Evolutionary conservation across 148 eudicot species (phyloP).

Genomic region (Dianthus caryophyllus): DNA sequence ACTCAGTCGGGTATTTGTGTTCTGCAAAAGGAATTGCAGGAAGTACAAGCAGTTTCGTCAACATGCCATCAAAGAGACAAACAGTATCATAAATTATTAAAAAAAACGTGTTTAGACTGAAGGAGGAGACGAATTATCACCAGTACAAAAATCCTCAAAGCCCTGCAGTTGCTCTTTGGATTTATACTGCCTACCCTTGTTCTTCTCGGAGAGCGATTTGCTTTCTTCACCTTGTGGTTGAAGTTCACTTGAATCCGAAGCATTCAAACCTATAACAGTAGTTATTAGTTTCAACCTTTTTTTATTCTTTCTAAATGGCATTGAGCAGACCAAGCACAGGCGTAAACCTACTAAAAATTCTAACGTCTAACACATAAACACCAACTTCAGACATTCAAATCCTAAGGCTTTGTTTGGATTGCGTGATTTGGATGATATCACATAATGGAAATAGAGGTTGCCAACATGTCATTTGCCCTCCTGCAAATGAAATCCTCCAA

Average conservation of each 20-base stretch:
- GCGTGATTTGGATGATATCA: no score
- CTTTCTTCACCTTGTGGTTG: constrained; percentile 48
- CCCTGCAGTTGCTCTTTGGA: constrained; percentile 76
- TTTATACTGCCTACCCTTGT: constrained; percentile 68
- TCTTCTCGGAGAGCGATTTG: constrained; percentile 54
- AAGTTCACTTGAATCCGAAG: constrained; percentile 39
- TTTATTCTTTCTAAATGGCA: not conserved
- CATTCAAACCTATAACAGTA: constrained; percentile 12
- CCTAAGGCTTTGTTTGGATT: no score
- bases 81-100: not conserved
- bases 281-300: not conserved
- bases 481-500: no score
- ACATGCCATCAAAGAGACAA: not conserved
- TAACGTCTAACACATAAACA: not conserved
- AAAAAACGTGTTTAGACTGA: not conserved
- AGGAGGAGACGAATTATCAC: constrained; percentile 30
- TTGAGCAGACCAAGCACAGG: not conserved
- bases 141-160: constrained; percentile 73
- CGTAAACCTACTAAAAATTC: not conserved
- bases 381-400: not conserved
- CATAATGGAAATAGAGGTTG: no score
- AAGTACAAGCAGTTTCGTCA: not conserved
- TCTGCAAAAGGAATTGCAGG: constrained; percentile 37
- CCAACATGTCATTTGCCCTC: no score
- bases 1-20: constrained; percentile 85